Evolutionary conservation across 2,329 filamentous ascomycete genomes (phyloP).

Genomic region (Venturia pyrina): DNA sequence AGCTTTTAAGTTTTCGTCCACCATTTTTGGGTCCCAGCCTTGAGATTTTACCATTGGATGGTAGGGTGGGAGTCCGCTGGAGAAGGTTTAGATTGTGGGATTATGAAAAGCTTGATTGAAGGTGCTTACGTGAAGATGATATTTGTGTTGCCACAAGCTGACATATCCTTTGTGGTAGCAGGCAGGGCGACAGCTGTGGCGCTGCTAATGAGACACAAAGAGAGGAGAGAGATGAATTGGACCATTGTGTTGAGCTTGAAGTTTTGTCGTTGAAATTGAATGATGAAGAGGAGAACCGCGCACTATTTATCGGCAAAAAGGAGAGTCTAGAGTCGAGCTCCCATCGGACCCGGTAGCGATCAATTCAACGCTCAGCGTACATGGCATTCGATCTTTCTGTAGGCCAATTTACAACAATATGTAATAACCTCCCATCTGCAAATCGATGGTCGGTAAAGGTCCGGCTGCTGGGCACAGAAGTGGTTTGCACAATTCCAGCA

Average conservation of each 20-base stretch:
- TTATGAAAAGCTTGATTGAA: background rate
- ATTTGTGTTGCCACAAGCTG: background rate
- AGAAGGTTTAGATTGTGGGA: background rate
- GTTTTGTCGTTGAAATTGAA: background rate
- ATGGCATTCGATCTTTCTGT: background rate
- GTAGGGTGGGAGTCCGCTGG: constrained; percentile 1
- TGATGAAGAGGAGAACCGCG: background rate
- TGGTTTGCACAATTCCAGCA: no score
- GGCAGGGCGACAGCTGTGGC: background rate
- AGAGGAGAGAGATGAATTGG: background rate
- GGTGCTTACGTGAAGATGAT: constrained; percentile 4
- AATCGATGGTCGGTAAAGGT: background rate
- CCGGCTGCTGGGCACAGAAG: background rate
- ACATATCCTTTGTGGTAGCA: background rate
- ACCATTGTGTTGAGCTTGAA: background rate
- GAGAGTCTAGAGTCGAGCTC: background rate
- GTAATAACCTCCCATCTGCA: background rate
- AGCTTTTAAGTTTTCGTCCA: background rate
- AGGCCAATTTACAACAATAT: background rate
- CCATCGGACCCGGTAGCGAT: no score
- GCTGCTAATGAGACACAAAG: background rate
- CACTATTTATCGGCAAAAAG: no score
- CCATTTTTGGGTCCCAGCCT: background rate
- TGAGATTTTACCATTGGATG: background rate
- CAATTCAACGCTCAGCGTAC: background rate